Evolutionary conservation across 768 basidiomycete species (phyloP), one percentile per base, ranked within the genome.

Genomic region (Ephemerocybe angulata): DNA sequence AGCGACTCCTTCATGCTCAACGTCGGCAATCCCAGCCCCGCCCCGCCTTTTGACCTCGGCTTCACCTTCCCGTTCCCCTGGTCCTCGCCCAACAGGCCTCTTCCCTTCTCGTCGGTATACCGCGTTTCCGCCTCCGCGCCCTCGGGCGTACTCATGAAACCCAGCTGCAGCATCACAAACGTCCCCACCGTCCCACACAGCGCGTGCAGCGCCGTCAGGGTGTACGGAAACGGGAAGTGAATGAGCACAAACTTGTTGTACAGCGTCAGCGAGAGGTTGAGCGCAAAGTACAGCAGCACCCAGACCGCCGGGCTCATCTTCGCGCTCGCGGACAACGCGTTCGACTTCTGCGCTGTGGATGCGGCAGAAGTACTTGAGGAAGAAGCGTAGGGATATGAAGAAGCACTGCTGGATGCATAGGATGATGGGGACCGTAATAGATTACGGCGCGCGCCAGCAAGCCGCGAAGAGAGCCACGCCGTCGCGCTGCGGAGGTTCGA

Each of bases 191-290:
- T 81, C 0, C 94, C 93, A 58, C 86, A 90, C 12, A 98, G 75
- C 3, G 96, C 88, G 65, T 98, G 96, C 4, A 97, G 62, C 4
- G 93, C 94, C 1, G 96, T 98, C 22, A 99, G 80, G 2, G 93
- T 90, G 76, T 98, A 98, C 2, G 96, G 95, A 63, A 92, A 98
- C 0, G 97, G 97, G 66, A 98, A 98, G 53, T 81, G 83, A 51
- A 90, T 86, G 58, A 99, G 84, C 17, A 98, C 86, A 33, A 83
- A 79, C 71, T 99, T 99, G 81, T 99, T 99, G 72, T 92, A 97
- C 41, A 99, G 75, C 7, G 96, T 98, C 59, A 99, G 82, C 11
- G 83, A 81, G 27, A 98, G 85, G 70, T 98, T 98, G 79, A 95
- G 88, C 57, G 74, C 68, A 65, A 99, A 98, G 74, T 97, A 98